A percentile compares a stretch with the other conserved stretches of the same genome.
phyloP scores from a whole-genome alignment of 176 grass and related monocot species.

The Elymus sibiricus region DNA sequence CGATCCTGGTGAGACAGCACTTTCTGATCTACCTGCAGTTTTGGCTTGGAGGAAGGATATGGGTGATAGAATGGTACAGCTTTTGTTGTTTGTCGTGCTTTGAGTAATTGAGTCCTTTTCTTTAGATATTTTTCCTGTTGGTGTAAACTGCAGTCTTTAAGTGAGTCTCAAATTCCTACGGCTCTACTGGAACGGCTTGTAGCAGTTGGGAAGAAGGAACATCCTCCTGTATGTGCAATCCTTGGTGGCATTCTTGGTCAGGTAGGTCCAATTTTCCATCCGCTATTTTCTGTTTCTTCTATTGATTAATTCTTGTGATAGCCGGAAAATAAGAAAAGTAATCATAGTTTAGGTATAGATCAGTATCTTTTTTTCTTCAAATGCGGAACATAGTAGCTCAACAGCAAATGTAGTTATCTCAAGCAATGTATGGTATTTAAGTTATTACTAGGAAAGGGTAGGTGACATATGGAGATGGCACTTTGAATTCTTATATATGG shows the following conservation, averaged over 20 bases:
- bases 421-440: background rate
- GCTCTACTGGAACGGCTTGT: constrained; percentile 66
- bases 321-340: background rate
- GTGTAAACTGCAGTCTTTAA: constrained; percentile 63
- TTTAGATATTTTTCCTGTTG: constrained; percentile 20
- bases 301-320: background rate
- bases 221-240: constrained; percentile 87
- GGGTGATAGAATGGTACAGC: constrained; percentile 62
- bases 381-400: background rate
- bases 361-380: background rate
- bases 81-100: background rate
- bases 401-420: background rate
- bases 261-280: constrained; percentile 37
- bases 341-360: background rate
- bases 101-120: background rate
- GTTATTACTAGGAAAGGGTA: background rate
- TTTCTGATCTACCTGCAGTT: constrained; percentile 65
- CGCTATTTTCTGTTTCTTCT: background rate
- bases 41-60: constrained; percentile 62
- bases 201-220: constrained; percentile 64
- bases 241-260: constrained; percentile 98
- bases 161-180: constrained; percentile 66
- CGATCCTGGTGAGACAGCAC: constrained; percentile 51
- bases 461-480: too few relatives aligned
- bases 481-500: background rate